Evolutionary conservation across 1,284 basidiomycete genomes (phyloP).

Genomic region (Malassezia nana): DNA sequence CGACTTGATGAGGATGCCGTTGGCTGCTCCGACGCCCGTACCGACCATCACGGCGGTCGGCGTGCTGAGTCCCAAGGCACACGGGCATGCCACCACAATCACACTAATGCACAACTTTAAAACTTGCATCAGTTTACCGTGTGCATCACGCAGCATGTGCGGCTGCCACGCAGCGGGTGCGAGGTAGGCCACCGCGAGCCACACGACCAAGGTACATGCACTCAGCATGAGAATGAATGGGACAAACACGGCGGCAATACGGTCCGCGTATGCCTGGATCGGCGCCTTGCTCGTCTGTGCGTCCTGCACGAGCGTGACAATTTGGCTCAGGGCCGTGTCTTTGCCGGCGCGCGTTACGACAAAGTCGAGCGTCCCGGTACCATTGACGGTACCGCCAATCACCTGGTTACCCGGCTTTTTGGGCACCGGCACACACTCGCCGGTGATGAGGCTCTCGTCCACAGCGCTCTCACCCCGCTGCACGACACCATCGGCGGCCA

Average conservation of each 20-base stretch:
- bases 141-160: conserved; percentile 67
- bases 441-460: conserved; percentile 95
- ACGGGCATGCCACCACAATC: conserved; percentile 95
- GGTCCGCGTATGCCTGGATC: conserved; percentile 92
- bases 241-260: conserved; percentile 87
- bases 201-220: conserved; percentile 67
- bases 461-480: conserved; percentile 72
- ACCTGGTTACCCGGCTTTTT: conserved; percentile 74
- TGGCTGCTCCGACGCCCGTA: conserved; percentile 89
- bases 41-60: conserved; percentile 99
- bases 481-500: conserved; percentile 89
- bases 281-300: conserved; percentile 96
- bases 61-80: conserved; percentile 87
- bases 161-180: conserved; percentile 60
- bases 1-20: conserved; percentile 96
- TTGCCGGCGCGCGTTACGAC: conserved; percentile 85
- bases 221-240: conserved; percentile 79
- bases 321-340: conserved; percentile 89
- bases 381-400: conserved; percentile 95
- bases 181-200: conserved; percentile 66
- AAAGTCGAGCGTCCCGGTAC: conserved; percentile 90
- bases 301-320: conserved; percentile 91
- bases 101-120: conserved; percentile 96
- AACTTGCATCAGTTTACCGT: conserved; percentile 79
- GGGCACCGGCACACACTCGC: conserved; percentile 79